Evolutionary conservation across 495 filamentous ascomycete species (phyloP).

Genomic region (Lophiotrema nucula): DNA sequence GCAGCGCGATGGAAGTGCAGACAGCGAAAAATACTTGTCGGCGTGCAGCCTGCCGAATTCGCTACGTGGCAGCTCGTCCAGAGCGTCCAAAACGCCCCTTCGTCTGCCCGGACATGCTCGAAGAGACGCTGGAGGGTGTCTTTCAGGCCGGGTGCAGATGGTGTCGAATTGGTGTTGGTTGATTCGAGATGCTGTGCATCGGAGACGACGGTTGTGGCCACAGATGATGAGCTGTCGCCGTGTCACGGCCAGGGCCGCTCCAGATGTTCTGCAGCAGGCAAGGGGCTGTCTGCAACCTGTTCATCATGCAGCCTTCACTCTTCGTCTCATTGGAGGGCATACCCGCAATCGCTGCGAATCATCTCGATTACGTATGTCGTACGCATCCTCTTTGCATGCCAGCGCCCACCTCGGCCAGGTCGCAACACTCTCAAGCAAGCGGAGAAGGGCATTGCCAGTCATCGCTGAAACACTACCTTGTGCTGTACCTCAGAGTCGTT

Average conservation of each 20-base stretch:
- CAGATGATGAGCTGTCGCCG: constrained; percentile 27
- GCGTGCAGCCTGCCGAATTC: constrained; percentile 12
- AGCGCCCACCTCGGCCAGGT: background rate
- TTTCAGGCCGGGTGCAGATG: constrained; percentile 23
- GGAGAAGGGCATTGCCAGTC: background rate
- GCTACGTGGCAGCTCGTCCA: constrained; percentile 30
- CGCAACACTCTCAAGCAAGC: background rate
- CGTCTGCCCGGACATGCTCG: too few species aligned
- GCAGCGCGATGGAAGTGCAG: constrained; percentile 23
- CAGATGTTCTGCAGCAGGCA: constrained; percentile 29
- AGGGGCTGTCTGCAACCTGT: constrained; percentile 20
- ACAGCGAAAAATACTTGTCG: constrained; percentile 6
- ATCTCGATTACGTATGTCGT: constrained; percentile 26
- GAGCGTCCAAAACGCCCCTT: constrained; percentile 19
- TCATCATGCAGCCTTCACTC: constrained; percentile 16
- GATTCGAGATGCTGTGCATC: constrained; percentile 33
- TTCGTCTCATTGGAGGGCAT: constrained; percentile 26
- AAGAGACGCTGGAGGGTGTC: constrained; percentile 5
- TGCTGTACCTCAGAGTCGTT: too few species aligned
- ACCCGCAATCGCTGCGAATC: constrained; percentile 17
- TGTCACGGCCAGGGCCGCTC: constrained; percentile 20
- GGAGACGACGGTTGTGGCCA: constrained; percentile 20
- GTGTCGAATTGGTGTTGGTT: constrained; percentile 19
- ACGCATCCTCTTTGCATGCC: background rate
- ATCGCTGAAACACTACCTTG: background rate